These are phyloP conservation scores for barrel medic (Medicago truncatula) DNA, from an alignment of 306 rosid genomes.

Conservation along the genomic window DNA sequence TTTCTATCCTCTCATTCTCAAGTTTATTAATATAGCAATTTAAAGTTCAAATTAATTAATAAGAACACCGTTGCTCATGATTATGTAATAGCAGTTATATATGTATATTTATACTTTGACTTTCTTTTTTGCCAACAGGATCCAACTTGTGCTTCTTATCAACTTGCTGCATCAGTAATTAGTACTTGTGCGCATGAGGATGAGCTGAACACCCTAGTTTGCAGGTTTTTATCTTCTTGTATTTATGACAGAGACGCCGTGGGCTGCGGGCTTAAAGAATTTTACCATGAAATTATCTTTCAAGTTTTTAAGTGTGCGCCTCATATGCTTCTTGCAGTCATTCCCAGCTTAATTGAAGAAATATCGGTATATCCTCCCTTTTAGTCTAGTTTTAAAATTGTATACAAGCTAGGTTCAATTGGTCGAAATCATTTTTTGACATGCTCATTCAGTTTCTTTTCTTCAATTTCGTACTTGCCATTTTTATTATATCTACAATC, in stretches of 20 bases:
- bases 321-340: conserved; percentile 76
- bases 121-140: conserved; percentile 54
- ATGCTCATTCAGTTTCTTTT: conserved; percentile 3
- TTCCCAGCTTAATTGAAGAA: conserved; percentile 78
- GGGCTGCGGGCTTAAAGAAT: conserved; percentile 68
- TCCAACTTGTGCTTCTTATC: conserved; percentile 67
- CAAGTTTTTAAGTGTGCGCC: conserved; percentile 77
- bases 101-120: conserved; percentile 1
- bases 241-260: conserved; percentile 72
- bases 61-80: conserved; percentile 30
- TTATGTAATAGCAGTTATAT: conserved; percentile 15
- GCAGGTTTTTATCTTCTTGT: conserved; percentile 77
- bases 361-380: conserved; percentile 60
- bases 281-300: conserved; percentile 80
- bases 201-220: conserved; percentile 67
- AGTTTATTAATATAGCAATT: conserved; percentile 1
- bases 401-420: conserved; percentile 21
- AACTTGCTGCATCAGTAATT: conserved; percentile 72
- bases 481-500: conserved; percentile 36
- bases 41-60: conserved; percentile 15
- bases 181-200: conserved; percentile 68
- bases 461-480: neutral
- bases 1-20: neutral
- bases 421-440: conserved; percentile 28
- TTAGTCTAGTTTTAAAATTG: conserved; percentile 12